Conservation (phyloP, 257 asterid species). For the Lithospermum erythrorhizon region DNA sequence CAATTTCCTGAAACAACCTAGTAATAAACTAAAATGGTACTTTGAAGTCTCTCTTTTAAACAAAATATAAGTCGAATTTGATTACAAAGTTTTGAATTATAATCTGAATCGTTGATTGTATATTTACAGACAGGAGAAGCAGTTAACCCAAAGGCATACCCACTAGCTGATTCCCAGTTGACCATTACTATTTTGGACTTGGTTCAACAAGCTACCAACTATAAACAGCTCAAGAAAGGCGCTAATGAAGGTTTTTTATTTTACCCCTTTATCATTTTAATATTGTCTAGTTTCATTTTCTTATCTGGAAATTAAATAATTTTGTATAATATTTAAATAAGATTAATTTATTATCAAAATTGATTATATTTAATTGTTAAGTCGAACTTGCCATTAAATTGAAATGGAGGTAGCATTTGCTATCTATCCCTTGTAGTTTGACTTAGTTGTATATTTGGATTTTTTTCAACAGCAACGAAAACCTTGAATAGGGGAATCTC, state of each 20-base stretch:
- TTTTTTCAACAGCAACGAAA: conserved; percentile 63
- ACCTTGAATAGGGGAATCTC: conserved; percentile 88
- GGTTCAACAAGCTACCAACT: conserved; percentile 86
- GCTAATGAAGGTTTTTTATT: conserved; percentile 69
- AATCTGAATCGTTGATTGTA: background rate
- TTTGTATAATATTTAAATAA: too few species aligned
- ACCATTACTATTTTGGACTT: conserved; percentile 68
- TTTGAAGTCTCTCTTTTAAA: too few species aligned
- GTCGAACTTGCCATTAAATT: too few species aligned
- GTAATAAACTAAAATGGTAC: background rate
- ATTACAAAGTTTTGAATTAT: background rate
- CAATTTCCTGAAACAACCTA: too few species aligned
- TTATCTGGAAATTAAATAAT: too few species aligned
- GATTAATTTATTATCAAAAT: too few species aligned
- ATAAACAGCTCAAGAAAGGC: conserved; percentile 91
- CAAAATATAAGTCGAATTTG: too few species aligned
- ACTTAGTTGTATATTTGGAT: background rate
- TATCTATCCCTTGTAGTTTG: background rate
- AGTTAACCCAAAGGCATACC: conserved; percentile 87
- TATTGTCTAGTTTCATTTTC: too few species aligned
- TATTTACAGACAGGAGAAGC: conserved; percentile 30
- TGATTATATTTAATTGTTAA: too few species aligned
- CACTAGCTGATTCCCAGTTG: conserved; percentile 77
- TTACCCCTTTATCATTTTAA: too few species aligned
- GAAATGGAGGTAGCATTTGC: background rate